These are phyloP conservation scores for Erigeron canadensis DNA, from an alignment of 129 eudicot genomes.

Conservation along the genomic window DNA sequence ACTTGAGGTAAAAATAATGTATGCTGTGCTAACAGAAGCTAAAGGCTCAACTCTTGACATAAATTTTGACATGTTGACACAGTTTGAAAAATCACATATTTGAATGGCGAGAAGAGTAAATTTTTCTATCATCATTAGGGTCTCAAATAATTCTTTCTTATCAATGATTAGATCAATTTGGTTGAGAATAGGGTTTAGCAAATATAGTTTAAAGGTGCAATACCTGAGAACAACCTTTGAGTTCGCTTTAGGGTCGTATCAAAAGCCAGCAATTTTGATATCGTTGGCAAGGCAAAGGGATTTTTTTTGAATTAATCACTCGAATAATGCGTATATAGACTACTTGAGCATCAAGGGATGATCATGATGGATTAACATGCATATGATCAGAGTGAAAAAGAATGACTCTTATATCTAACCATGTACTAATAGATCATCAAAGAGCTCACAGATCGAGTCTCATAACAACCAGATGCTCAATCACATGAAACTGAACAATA, in stretches of 20 bases:
- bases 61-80: too few species aligned
- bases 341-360: background rate
- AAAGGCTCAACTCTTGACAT: background rate
- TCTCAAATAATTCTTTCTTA: background rate
- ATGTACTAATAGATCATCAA: too few species aligned
- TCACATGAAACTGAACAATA: background rate
- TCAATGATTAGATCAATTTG: background rate
- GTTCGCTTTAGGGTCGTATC: background rate
- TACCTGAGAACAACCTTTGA: background rate
- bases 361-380: background rate
- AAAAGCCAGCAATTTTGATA: background rate
- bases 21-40: background rate
- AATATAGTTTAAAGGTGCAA: background rate
- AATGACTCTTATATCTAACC: background rate
- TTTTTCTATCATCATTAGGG: background rate
- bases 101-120: background rate
- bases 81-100: too few species aligned
- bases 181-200: slow-evolving; percentile 1
- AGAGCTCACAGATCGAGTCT: too few species aligned
- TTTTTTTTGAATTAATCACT: background rate
- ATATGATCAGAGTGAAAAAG: background rate
- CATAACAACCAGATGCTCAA: background rate
- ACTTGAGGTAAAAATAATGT: background rate
- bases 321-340: background rate
- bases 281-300: background rate